phyloP scores from a whole-genome alignment of 2,329 filamentous ascomycete species.

The Seiridium cupressi region DNA sequence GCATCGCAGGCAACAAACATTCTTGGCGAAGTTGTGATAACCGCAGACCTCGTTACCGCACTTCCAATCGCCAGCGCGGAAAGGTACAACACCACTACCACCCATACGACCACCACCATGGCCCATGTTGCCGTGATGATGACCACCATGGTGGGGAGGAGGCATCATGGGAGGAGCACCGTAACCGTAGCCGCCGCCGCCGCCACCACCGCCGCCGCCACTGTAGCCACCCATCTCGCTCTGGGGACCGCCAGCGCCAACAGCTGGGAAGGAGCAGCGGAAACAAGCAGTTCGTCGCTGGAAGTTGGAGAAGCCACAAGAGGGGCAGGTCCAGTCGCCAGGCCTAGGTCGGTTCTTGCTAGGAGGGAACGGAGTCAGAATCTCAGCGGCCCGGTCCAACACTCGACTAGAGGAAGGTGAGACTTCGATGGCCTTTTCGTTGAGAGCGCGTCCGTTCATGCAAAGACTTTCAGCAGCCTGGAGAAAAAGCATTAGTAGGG shows the following conservation, averaged over 20 bases:
- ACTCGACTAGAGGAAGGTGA: conserved; percentile 97
- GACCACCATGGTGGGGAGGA: conserved; percentile 71
- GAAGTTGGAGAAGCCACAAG: conserved; percentile 98
- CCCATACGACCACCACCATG: conserved; percentile 70
- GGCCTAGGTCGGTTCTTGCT: conserved; percentile 97
- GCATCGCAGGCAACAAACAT: conserved; percentile 94
- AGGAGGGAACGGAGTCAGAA: conserved; percentile 94
- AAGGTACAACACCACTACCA: conserved; percentile 84
- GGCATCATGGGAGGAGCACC: conserved; percentile 78
- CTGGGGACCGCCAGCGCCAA: conserved; percentile 67
- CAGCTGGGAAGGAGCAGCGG: conserved; percentile 98
- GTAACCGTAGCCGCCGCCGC: conserved; percentile 53
- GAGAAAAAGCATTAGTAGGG: background rate
- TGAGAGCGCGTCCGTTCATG: conserved; percentile 97
- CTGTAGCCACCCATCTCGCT: conserved; percentile 66
- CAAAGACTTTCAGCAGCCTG: conserved; percentile 96
- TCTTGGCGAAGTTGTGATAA: conserved; percentile 99
- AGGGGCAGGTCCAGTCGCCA: conserved; percentile 98
- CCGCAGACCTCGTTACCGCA: conserved; percentile 96
- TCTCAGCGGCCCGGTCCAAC: conserved; percentile 90
- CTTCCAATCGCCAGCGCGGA: conserved; percentile 98
- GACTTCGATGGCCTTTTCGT: conserved; percentile 98
- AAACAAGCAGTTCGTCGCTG: conserved; percentile 98
- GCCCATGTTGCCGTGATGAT: conserved; percentile 45
- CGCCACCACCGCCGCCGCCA: conserved; percentile 45